Evolutionary conservation across 176 grass and related monocot genomes (phyloP), one percentile per base, ranked within the genome.

Genomic region (Oryza glaberrima): DNA sequence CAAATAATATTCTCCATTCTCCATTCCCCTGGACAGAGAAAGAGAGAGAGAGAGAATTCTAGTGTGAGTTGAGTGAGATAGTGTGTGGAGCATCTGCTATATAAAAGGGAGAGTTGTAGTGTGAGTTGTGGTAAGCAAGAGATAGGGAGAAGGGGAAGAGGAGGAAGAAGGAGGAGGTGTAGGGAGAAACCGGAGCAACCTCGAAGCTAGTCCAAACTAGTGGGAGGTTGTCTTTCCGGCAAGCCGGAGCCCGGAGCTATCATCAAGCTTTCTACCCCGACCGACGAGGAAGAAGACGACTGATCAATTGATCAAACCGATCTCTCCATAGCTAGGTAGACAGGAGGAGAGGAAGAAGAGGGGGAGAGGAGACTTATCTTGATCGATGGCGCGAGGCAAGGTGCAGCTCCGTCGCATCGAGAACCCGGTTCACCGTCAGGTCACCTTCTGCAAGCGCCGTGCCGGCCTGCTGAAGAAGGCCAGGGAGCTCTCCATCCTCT

Each of bases 201-300:
- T 99, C 90, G 94, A 99, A 99, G 96, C 96, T 99, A 94, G 96
- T 99, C 72, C 88, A 99, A 99, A 96, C 94, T 99, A 99, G 96
- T 96, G 94, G 88, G 91, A 94, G 96, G 93, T 87, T 96, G 91
- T 84, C 60, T 85, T 85, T 67, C 88, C 49, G 81, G 71, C 84
- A 44, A 70, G 58, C 58, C 58, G 58, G 58, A 63, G 58, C 2
- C 43, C 9, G 16, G 12, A 54, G 51, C 51, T 54, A 14, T 11
- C 44, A 14, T 11, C 44, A 15, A 52, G 11, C 15, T 16, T 16
- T 6, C 15, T 52, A 52, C 15, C 49, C 1, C 14, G 14, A 4
- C 49, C 12, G 49, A 52, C 49, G 17, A 58, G 0, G 52, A 58
- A 7, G 52, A 58, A 5, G 48, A 13, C 46, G 47, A 49, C 13